Evolutionary conservation across 352 stramenopile species (phyloP), one percentile per base, ranked within the genome.

Genomic region (Phytophthora boehmeriae): DNA sequence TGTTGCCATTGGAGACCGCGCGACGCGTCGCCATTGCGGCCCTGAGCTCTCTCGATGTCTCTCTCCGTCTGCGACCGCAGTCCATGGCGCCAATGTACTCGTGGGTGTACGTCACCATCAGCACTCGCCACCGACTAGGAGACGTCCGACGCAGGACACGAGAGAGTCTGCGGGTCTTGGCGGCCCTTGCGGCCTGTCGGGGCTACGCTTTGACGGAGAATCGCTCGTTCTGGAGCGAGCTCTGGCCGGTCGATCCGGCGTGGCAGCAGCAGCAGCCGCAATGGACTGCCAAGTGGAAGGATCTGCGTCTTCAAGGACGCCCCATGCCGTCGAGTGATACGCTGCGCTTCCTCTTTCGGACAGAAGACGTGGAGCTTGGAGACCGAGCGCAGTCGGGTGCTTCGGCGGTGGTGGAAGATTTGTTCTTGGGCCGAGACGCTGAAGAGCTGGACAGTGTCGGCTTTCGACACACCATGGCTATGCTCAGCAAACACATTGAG

Each of bases 141-240:
- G 8, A 38, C 11, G 11, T 30, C 4, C 5, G 38, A 0, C 51
- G 58, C 6, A 50, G 27, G 5, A 45, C 56, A 13, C 32, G 54
- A 1, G 54, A 73, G 17, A 61, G 53, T 36, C n/a, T 73, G 16
- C 20, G 54, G 8, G 59, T 70, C 23, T 19, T 73, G 16, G 60
- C 39, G 14, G 28, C 60, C 5, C 22, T 73, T 14, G 42, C 44
- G n/a, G 38, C 30, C 1, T 73, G 65, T 28, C 36, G 48, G 3
- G 65, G 59, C 20, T 66, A 66, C 23, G 49, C 36, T 5, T 16
- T 73, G 25, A 11, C 8, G 9, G 49, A 66, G 16, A 73, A 70
- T 22, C 19, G 23, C 4, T 46, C 28, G 17, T 73, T 73, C 38
- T 73, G 60, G 66, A 59, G 49, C 30, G 54, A 61, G 13, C 13